Conservation (phyloP, 495 filamentous ascomycete species). For the Amniculicola lignicola region DNA sequence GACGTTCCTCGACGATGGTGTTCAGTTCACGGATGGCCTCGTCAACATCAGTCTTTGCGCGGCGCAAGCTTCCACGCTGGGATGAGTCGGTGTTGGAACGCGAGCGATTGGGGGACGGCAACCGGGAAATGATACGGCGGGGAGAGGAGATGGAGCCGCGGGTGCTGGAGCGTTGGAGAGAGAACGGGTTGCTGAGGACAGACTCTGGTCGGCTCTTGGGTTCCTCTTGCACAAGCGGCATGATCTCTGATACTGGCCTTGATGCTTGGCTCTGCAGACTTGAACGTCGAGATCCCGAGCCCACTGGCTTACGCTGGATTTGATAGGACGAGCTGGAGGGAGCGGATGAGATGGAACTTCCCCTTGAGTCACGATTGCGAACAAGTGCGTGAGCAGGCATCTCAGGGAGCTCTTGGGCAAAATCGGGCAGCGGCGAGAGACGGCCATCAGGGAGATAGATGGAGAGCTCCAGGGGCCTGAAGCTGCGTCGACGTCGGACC, state of each 20-base stretch:
- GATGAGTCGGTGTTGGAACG: conserved; percentile 23
- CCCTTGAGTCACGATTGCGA: conserved; percentile 15
- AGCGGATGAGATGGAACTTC: conserved; percentile 22
- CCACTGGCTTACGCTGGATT: conserved; percentile 32
- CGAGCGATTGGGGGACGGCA: conserved; percentile 24
- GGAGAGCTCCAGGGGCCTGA: conserved; percentile 71
- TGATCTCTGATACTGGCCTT: conserved; percentile 9
- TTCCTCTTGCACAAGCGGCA: conserved; percentile 21
- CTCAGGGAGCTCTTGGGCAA: conserved; percentile 37
- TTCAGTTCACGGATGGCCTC: conserved; percentile 40
- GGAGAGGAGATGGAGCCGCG: conserved; percentile 10
- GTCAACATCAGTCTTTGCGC: conserved; percentile 33
- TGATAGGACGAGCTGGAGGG: conserved; percentile 23
- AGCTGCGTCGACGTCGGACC: conserved; percentile 41
- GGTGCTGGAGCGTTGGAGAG: conserved; percentile 21
- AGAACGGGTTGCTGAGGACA: not conserved
- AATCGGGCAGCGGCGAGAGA: conserved; percentile 60
- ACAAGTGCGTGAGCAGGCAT: conserved; percentile 29
- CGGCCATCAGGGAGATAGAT: conserved; percentile 65
- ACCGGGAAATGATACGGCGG: conserved; percentile 12
- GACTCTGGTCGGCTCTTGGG: conserved; percentile 20
- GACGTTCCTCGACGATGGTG: conserved; percentile 40
- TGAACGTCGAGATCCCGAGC: conserved; percentile 25
- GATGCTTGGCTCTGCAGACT: conserved; percentile 19
- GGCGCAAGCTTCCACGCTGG: conserved; percentile 21